Evolutionary conservation across 1,284 basidiomycete species (phyloP).

Genomic region (Filobasidium uniguttulatum): DNA sequence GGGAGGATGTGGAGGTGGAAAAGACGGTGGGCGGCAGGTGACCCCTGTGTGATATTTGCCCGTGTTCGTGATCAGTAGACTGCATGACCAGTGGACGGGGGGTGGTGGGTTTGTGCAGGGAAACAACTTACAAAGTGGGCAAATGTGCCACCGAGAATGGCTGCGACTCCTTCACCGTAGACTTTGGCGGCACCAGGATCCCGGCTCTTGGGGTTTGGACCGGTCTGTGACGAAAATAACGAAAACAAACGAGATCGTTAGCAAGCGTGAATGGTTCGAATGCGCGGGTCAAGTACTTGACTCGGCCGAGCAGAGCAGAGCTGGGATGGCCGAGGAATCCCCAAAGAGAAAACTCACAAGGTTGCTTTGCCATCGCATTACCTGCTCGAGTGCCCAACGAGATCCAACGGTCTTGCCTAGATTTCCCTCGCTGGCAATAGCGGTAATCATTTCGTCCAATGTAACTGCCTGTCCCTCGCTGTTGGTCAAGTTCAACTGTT

Average conservation of each 20-base stretch:
- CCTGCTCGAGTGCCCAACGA: slow-evolving; percentile 25
- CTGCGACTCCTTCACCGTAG: slow-evolving; percentile 29
- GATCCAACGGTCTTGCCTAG: slow-evolving; percentile 28
- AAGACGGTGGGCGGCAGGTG: slow-evolving; percentile 33
- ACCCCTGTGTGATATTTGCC: slow-evolving; percentile 23
- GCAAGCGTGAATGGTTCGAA: no score
- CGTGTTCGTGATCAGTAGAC: neutral
- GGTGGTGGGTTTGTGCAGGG: neutral
- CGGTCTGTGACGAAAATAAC: slow-evolving; percentile 19
- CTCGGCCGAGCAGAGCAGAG: neutral
- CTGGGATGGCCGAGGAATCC: neutral
- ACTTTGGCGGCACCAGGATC: slow-evolving; percentile 17
- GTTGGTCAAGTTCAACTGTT: slow-evolving; percentile 21
- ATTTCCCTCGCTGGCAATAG: slow-evolving; percentile 25
- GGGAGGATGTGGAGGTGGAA: slow-evolving; percentile 33
- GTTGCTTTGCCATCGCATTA: slow-evolving; percentile 32
- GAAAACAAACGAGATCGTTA: slow-evolving; percentile 3
- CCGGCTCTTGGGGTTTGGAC: slow-evolving; percentile 5
- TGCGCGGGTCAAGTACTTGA: neutral
- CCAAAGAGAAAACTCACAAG: slow-evolving; percentile 22
- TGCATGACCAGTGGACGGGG: neutral
- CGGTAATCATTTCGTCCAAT: slow-evolving; percentile 25
- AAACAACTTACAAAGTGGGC: slow-evolving; percentile 19
- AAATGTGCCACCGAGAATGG: slow-evolving; percentile 32
- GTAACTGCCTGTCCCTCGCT: slow-evolving; percentile 4